phyloP scores from a whole-genome alignment of 1,139 yeast species.

The Diutina scorzettiae region DNA sequence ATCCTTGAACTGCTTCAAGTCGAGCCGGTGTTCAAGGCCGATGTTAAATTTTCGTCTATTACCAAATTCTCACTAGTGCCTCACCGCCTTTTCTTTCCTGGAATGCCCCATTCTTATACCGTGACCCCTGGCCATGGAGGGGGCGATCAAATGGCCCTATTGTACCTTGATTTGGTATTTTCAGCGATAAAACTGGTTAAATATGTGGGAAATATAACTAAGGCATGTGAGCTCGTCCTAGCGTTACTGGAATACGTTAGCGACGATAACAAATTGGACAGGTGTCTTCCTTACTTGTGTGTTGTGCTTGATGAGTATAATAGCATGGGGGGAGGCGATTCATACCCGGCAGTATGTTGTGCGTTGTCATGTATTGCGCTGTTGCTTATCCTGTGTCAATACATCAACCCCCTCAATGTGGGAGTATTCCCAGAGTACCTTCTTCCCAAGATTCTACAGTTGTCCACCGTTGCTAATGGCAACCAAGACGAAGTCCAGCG shows the following conservation, averaged over 20 bases:
- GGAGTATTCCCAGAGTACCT: slow-evolving; percentile 72
- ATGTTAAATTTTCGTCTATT: not conserved
- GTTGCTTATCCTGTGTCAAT: slow-evolving; percentile 50
- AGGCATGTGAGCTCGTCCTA: slow-evolving; percentile 66
- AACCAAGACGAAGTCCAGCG: not conserved
- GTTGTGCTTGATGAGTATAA: slow-evolving; percentile 26
- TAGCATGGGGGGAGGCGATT: slow-evolving; percentile 7
- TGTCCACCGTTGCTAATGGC: not conserved
- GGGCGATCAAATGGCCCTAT: slow-evolving; percentile 43
- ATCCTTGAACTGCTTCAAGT: not conserved
- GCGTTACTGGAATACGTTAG: slow-evolving; percentile 66
- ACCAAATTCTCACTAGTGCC: slow-evolving; percentile 14
- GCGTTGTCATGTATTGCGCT: slow-evolving; percentile 52
- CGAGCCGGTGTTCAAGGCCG: not conserved
- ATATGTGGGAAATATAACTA: slow-evolving; percentile 48
- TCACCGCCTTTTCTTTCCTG: slow-evolving; percentile 39
- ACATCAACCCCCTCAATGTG: slow-evolving; percentile 64
- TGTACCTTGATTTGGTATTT: slow-evolving; percentile 51
- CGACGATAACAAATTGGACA: slow-evolving; percentile 78
- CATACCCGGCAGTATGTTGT: slow-evolving; percentile 25
- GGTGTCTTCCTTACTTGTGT: slow-evolving; percentile 72
- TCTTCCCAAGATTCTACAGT: slow-evolving; percentile 44
- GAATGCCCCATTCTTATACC: slow-evolving; percentile 28
- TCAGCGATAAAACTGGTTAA: slow-evolving; percentile 56
- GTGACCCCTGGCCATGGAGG: slow-evolving; percentile 21